Evolutionary conservation across 1,284 basidiomycete species (phyloP), one percentile per base, ranked within the genome.

Genomic region (Ganoderma meredithae): DNA sequence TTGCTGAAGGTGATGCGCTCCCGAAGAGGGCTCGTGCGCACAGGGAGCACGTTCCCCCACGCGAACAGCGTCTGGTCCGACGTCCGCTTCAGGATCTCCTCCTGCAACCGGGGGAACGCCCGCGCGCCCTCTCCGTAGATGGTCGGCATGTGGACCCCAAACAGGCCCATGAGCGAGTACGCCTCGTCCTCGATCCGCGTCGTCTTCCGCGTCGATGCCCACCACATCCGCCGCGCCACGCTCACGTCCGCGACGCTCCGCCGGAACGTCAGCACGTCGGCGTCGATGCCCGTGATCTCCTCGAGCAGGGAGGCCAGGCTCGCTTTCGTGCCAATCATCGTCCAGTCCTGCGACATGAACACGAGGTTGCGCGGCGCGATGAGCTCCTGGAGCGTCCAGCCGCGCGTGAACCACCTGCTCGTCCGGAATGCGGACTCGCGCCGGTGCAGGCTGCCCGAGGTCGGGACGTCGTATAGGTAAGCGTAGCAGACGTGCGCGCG

Each of bases 311-410:
- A 12, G 1, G 71, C 68, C n/a, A 72, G 52, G 60, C 71, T 65
- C 19, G 68, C 71, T 27, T 72, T 72, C 8, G 71, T 72, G 10
- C 71, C 71, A 40, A 72, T 58, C 39, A 64, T 44, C 5, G 49
- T 27, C 71, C 71, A 72, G 60, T 72, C 71, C 27, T 63, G 43
- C 19, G 66, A 62, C 36, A 69, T n/a, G 60, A 72, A 72, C 9
- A 72, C 40, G 9, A 72, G 52, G 27, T 66, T 66, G 41, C 66
- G 66, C 22, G 71, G 71, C 1, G 71, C 71, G 62, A 72, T 68
- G 60, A 72, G 68, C 64, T 72, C 71, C 56, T 72, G 71, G 19
- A 72, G 56, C 9, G 70, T 71, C 70, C 70, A 71, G 10, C 70
- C 68, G 27, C 70, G 70, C 13, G 70, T 68, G 68, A 72, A 72